A percentile compares a stretch with the other conserved stretches of the same genome.
These are phyloP conservation scores for Marchantia paleacea DNA, from an alignment of 225 moss, liverwort and hornwort genomes.

Conservation along the genomic window DNA sequence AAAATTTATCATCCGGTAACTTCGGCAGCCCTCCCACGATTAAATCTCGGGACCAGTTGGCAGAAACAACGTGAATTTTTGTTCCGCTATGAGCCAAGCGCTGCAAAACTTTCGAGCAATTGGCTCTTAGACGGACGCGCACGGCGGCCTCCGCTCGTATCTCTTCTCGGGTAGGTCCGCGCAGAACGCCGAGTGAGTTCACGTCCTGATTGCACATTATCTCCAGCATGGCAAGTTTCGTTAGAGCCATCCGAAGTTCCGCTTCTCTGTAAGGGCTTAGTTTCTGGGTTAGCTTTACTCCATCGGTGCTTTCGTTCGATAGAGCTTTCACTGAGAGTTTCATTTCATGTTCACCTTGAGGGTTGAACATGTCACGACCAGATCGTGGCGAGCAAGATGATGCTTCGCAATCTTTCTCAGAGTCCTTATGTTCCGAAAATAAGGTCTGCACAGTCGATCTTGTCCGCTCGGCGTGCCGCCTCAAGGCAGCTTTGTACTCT, in stretches of 20 bases:
- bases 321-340: background rate
- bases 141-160: constrained; percentile 31
- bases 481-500: constrained; percentile 23
- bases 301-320: background rate
- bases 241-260: constrained; percentile 39
- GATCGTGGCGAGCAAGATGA: background rate
- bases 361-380: no score
- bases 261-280: constrained; percentile 19
- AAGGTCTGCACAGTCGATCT: constrained; percentile 2
- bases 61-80: constrained; percentile 40
- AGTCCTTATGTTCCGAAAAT: background rate
- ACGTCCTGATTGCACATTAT: constrained; percentile 44
- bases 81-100: constrained; percentile 31
- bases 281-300: background rate
- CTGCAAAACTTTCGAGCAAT: constrained; percentile 33
- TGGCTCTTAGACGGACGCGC: constrained; percentile 26
- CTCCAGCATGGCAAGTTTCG: constrained; percentile 34
- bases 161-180: constrained; percentile 36
- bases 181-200: constrained; percentile 32
- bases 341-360: background rate
- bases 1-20: constrained; percentile 29
- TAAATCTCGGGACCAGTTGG: constrained; percentile 51
- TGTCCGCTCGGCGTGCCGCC: constrained; percentile 28
- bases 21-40: constrained; percentile 40
- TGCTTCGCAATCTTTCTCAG: background rate